Base-by-base conservation (phyloP, 2,329 filamentous ascomycete species). In the Triangularia setosa region DNA sequence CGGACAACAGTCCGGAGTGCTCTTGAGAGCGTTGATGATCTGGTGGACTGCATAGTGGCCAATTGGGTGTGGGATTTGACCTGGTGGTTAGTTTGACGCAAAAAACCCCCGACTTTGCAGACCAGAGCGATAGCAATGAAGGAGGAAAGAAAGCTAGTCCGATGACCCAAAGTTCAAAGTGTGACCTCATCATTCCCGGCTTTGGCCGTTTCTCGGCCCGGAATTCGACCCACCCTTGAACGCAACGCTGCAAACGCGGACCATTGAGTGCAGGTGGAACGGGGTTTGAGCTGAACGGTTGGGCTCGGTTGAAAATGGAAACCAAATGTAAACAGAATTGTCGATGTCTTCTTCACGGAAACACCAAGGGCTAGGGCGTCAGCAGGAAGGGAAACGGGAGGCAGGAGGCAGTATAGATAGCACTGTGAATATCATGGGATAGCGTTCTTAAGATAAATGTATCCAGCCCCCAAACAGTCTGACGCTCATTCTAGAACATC, bases 31-130 rank as follows among this genome's bases (percentile, higher is more conserved):
- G 64, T 48, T n/a, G 62, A 25, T 21, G 68, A 59, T 60, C 64
- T 66, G n/a, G 65, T 40, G 55, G 54, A 63, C 30, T 71, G 69
- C 70, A 72, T 72, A 40, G 58, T 62, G 61, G 27, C 27, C 60
- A 62, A 65, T 66, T 67, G 61, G 18, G 27, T 52, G 8, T 57
- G 24, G 16, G 61, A 64, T 60, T 54, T 53, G 16, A 53, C n/a
- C 25, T 33, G 6, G 63, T 35, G 56, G 40, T 59, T 54, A 24
- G n/a, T 23, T 28, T 55, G 24, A 14, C 24, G 25, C 25, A 57
- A 54, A 33, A 48, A 21, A 58, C n/a, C n/a, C n/a, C n/a, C n/a
- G n/a, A n/a, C n/a, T n/a, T n/a, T n/a, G n/a, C n/a, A n/a, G n/a
- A n/a, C n/a, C n/a, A n/a, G n/a, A 30, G 12, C 11, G 16, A 60